Evolutionary conservation across 2,329 filamentous ascomycete species (phyloP), one percentile per base, ranked within the genome.

Genomic region (Penicillium sp.): DNA sequence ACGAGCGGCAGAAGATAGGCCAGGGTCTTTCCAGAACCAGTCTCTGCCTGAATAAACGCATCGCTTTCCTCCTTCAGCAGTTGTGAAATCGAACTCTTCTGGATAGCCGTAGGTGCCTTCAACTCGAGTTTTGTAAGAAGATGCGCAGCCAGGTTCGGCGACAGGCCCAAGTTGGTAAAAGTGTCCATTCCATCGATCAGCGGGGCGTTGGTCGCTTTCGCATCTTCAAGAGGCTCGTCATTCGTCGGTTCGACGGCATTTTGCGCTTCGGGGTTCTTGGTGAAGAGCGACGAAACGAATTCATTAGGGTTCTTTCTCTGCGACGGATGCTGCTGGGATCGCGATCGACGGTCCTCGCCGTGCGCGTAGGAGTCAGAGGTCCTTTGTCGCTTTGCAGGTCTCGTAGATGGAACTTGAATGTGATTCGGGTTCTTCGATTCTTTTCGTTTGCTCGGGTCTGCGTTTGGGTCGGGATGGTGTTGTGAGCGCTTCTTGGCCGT

Each of bases 1-100:
- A 98, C 84, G 41, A 98, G 87, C 1, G 93, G 93, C 6, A 98
- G 75, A 4, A 98, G 78, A 67, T 98, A 98, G n/a, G 93, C 89
- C 52, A 98, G 74, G 0, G 93, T 98, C 74, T 98, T 98, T 72
- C 93, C 93, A 0, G 93, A 98, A 59, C 93, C 93, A 0, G 93
- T 98, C 73, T 98, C 87, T 2, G 93, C 95, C 68, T 97, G 93
- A 29, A 98, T 86, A 63, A 98, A 98, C 2, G 91, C 91, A 74
- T 98, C 93, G 40, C 82, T 84, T 60, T 95, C 87, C 46, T 87
- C 85, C 37, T 84, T 84, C 39, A 95, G 72, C 53, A 98, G 74
- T 60, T 93, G 85, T 37, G 87, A 80, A 33, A 98, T 85, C 0
- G 92, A 87, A 54, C 88, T 89, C 61, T 91, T 91, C 72, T 98